A percentile compares a stretch with the other conserved stretches of the same genome.
These are phyloP conservation scores for Bullera alba DNA, from an alignment of 768 basidiomycete species.

Conservation along the genomic window DNA sequence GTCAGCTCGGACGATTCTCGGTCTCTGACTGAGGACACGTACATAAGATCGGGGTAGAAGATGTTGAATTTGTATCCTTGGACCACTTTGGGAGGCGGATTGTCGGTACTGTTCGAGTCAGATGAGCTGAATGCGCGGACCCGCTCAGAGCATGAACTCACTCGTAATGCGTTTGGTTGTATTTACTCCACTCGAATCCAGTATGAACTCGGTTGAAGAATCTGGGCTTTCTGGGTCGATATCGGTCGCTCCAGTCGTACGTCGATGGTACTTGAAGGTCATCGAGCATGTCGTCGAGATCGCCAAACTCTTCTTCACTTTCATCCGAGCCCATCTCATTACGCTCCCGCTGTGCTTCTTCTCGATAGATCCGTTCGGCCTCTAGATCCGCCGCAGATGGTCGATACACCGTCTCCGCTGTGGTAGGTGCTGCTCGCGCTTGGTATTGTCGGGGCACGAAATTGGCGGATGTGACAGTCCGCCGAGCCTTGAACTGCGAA, in stretches of 20 bases:
- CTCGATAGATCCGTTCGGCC: conserved; percentile 82
- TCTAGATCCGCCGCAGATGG: conserved; percentile 63
- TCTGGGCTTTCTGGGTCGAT: conserved; percentile 88
- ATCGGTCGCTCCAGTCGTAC: conserved; percentile 99
- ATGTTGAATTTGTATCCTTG: conserved; percentile 99
- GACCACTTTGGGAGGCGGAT: conserved; percentile 97
- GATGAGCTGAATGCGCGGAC: background rate
- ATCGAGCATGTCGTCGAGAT: conserved; percentile 79
- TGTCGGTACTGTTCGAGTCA: conserved; percentile 69
- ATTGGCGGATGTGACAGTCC: conserved; percentile 70
- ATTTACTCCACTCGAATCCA: conserved; percentile 99
- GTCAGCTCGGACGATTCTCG: conserved; percentile 47
- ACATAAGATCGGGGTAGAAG: conserved; percentile 95
- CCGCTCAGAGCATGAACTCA: conserved; percentile 47
- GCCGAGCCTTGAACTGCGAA: conserved; percentile 73
- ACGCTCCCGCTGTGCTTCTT: conserved; percentile 46
- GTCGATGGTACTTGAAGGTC: conserved; percentile 53
- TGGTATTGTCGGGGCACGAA: conserved; percentile 65
- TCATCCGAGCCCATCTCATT: conserved; percentile 29
- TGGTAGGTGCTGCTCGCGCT: conserved; percentile 50
- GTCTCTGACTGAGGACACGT: conserved; percentile 10
- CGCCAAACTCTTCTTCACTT: conserved; percentile 50
- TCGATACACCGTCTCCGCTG: conserved; percentile 45
- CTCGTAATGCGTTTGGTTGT: conserved; percentile 99
- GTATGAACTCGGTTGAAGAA: conserved; percentile 99